Base-by-base conservation (phyloP, 148 eudicot species). In the Amaranthus cruentus region DNA sequence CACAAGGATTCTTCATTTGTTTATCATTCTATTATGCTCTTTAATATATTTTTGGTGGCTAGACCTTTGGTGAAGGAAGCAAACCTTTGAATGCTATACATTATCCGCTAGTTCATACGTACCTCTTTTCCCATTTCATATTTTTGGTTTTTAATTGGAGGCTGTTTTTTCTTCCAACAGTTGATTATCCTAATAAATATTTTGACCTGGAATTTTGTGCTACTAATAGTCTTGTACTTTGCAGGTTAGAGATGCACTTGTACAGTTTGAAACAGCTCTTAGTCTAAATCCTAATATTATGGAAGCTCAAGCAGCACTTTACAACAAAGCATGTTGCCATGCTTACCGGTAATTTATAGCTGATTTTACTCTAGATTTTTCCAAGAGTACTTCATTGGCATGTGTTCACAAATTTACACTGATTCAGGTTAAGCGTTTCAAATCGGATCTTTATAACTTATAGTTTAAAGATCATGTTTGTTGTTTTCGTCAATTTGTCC, bases 231-330 rank as follows among this genome's bases (percentile, higher is more conserved):
- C 50, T 48, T 70, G 54, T 57, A 62, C 65, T 74, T 73, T 75
- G 52, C 89, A 96, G 99, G 99, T 96, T 49, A 96, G 83, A 83
- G 96, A 96, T 66, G 97, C 99, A 63, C 90, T 96, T 2, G 69
- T 56, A 46, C 92, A 90, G 81, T 96, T 96, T 78, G 96, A 96
- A 63, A 86, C 80, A 44, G 99, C 99, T 54, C 96, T 96, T 68
- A 85, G 89, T 75, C 77, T 89, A 66, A 81, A 82, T 78, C 99
- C 99, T 61, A 96, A 88, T 79, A 85, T 87, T 54, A 75, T 88
- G 79, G 99, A 96, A 80, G 87, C 99, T 84, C 99, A 96, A 90
- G 99, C 99, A 65, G 99, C 99, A 70, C 79, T 88, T n/a, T 96
- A 96, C 84, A 96, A 96, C 83, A 96, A 96, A 85, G 99, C 99